A percentile compares a stretch with the other conserved stretches of the same genome.
phyloP scores from a whole-genome alignment of 2,329 filamentous ascomycete species.

The Pseudohalonectria lignicola region DNA sequence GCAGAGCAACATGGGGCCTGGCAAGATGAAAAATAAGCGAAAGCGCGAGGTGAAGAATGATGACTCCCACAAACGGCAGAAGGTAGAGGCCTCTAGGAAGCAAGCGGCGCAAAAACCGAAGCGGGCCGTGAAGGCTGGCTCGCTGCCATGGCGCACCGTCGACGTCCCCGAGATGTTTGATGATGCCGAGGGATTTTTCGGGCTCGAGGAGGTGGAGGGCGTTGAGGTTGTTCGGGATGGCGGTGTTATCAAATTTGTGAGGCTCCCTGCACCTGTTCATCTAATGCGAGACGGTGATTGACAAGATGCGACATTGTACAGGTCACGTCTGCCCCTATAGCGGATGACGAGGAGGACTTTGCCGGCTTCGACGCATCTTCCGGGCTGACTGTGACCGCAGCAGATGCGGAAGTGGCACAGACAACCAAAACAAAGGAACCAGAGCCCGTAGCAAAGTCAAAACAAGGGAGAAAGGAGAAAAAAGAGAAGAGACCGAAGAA shows the following conservation, averaged over 20 bases:
- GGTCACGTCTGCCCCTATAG: constrained; percentile 13
- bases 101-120: constrained; percentile 16
- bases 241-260: constrained; percentile 44
- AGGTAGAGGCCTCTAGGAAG: constrained; percentile 15
- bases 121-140: constrained; percentile 30
- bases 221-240: constrained; percentile 71
- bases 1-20: constrained; percentile 6
- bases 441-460: constrained; percentile 7
- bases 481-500: constrained; percentile 10
- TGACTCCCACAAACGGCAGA: constrained; percentile 14
- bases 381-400: constrained; percentile 2
- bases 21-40: constrained; percentile 13
- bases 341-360: constrained; percentile 19
- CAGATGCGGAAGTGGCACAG: not conserved
- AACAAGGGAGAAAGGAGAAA: constrained; percentile 6
- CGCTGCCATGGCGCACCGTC: constrained; percentile 45
- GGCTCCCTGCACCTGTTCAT: constrained; percentile 8
- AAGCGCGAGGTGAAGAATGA: constrained; percentile 8
- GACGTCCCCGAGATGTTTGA: constrained; percentile 68
- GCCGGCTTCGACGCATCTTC: constrained; percentile 18
- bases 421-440: constrained; percentile 4
- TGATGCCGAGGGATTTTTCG: constrained; percentile 89
- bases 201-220: constrained; percentile 82
- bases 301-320: too few relatives aligned
- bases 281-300: not conserved